Conservation (phyloP, 768 basidiomycete genomes). For the Exsudoporus frostii region DNA sequence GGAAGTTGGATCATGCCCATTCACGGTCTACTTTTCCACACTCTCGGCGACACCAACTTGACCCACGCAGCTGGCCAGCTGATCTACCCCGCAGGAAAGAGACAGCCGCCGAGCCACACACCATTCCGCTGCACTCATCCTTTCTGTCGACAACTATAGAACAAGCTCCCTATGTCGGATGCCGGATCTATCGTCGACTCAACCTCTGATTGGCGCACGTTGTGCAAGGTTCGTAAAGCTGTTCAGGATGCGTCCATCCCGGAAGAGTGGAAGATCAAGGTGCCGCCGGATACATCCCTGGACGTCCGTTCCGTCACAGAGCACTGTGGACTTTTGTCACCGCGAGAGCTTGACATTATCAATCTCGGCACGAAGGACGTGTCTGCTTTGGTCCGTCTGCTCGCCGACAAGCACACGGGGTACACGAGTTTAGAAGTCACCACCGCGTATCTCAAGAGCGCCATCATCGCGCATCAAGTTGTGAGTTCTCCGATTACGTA, state of each 20-base stretch:
- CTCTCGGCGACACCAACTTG: neutral
- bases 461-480: conserved; percentile 25
- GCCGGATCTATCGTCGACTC: neutral
- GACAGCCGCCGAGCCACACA: neutral
- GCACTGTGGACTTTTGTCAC: conserved; percentile 22
- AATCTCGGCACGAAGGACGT: conserved; percentile 27
- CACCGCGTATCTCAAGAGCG: conserved; percentile 29
- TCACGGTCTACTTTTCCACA: neutral
- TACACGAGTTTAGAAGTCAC: conserved; percentile 29
- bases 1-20: neutral
- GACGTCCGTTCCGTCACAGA: conserved; percentile 22
- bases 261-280: conserved; percentile 18
- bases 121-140: neutral
- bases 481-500: conserved; percentile 11
- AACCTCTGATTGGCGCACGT: conserved; percentile 19
- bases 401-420: conserved; percentile 18
- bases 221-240: conserved; percentile 19
- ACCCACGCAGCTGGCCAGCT: neutral
- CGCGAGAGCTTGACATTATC: conserved; percentile 20
- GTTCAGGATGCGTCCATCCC: conserved; percentile 25
- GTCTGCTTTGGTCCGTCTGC: conserved; percentile 17
- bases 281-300: conserved; percentile 13
- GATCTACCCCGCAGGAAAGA: neutral
- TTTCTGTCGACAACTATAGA: neutral
- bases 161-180: conserved; percentile 5